These are phyloP conservation scores for Mycena crocata DNA, from an alignment of 768 basidiomycete genomes.

Conservation along the genomic window DNA sequence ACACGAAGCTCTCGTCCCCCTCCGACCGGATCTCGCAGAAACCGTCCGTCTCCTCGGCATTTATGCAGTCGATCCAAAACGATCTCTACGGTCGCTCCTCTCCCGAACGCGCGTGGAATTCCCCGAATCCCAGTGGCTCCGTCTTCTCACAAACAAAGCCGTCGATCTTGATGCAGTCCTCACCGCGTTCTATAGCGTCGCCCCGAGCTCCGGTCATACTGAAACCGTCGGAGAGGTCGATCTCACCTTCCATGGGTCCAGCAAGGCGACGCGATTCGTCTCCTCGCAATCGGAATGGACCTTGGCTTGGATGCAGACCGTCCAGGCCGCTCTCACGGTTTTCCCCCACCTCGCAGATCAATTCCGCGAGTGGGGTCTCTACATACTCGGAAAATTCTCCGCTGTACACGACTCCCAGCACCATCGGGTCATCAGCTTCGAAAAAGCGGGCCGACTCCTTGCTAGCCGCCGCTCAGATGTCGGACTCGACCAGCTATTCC, in stretches of 20 bases:
- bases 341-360: not conserved
- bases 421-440: slow-evolving; percentile 10
- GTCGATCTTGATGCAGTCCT: slow-evolving; percentile 3
- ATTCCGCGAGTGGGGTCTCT: not conserved
- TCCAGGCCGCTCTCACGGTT: not conserved
- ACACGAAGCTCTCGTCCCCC: not conserved
- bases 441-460: not conserved
- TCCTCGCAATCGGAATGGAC: slow-evolving; percentile 9
- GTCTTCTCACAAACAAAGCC: not conserved
- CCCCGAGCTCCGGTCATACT: not conserved
- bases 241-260: not conserved
- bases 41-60: too few species aligned
- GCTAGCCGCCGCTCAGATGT: slow-evolving; percentile 2
- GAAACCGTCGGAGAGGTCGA: not conserved
- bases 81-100: not conserved
- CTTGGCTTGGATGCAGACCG: not conserved
- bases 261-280: not conserved
- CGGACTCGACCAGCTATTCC: not conserved
- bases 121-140: slow-evolving; percentile 12
- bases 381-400: not conserved
- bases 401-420: slow-evolving; percentile 11
- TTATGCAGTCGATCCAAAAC: slow-evolving; percentile 3
- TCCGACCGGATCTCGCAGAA: too few species aligned
- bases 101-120: not conserved
- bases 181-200: not conserved